These are phyloP conservation scores for Oryza coarctata DNA, from an alignment of 176 grass and related monocot species.

Conservation along the genomic window DNA sequence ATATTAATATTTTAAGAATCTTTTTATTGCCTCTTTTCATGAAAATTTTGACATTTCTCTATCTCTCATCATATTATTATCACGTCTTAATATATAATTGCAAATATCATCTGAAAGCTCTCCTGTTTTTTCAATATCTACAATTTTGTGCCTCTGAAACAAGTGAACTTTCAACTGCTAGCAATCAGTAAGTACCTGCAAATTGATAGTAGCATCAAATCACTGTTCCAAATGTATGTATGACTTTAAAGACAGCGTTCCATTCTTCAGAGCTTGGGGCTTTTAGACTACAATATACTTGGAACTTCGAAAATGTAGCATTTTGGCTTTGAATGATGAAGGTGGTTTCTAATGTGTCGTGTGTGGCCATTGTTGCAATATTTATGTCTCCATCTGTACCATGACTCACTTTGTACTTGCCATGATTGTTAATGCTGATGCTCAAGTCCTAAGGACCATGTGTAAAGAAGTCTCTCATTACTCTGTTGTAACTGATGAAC, in stretches of 20 bases:
- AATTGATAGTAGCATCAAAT: not conserved
- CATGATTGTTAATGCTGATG: not conserved
- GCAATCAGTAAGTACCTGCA: not conserved
- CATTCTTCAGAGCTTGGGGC: not conserved
- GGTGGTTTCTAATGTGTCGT: not conserved
- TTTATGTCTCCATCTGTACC: not conserved
- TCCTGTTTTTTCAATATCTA: not conserved
- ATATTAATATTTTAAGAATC: too few species aligned
- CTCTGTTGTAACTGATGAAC: not conserved
- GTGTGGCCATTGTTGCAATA: not conserved
- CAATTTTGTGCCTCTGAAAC: not conserved
- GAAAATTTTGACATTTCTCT: too few species aligned
- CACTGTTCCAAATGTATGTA: not conserved
- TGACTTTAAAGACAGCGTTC: not conserved
- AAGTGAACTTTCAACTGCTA: not conserved
- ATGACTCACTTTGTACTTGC: slow-evolving; percentile 3
- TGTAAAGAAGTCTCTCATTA: not conserved
- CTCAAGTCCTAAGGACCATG: not conserved
- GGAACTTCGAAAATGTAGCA: not conserved
- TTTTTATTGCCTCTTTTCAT: too few species aligned
- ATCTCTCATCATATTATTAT: too few species aligned
- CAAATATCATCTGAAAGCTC: slow-evolving; percentile 16
- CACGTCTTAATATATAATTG: not conserved
- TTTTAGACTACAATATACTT: not conserved
- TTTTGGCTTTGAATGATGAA: not conserved